These are phyloP conservation scores for Trichoderma sp. DNA, from an alignment of 2,329 filamentous ascomycete genomes.

Conservation along the genomic window DNA sequence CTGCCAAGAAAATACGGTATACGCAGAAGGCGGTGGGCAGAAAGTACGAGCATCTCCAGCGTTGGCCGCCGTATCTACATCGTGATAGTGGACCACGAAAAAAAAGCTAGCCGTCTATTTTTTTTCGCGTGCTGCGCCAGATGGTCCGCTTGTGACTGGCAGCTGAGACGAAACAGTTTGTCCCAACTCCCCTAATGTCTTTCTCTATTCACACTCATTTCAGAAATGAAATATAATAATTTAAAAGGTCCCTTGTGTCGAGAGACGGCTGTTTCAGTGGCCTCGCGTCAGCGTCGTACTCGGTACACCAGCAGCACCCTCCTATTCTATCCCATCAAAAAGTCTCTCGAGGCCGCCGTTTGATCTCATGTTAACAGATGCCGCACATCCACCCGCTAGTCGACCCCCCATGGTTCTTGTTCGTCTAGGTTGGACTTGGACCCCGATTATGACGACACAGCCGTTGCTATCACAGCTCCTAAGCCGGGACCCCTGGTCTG, in stretches of 20 bases:
- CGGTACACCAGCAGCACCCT: neutral
- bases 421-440: neutral
- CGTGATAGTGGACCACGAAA: neutral
- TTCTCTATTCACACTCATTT: neutral
- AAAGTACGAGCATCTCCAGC: neutral
- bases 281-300: neutral
- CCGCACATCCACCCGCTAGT: neutral
- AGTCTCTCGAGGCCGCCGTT: neutral
- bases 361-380: neutral
- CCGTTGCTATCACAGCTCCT: neutral
- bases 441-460: conserved; percentile 18
- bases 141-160: neutral
- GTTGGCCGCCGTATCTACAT: conserved; percentile 3
- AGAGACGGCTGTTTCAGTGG: neutral
- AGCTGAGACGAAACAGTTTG: neutral
- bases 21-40: neutral
- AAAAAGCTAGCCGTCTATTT: neutral
- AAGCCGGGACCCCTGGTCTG: neutral
- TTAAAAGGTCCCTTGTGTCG: neutral
- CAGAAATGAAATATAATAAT: neutral
- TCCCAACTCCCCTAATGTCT: neutral
- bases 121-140: neutral
- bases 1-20: neutral
- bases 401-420: neutral
- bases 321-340: neutral